Conservation (phyloP, 768 basidiomycete genomes). For the Suillus tomentosus region DNA sequence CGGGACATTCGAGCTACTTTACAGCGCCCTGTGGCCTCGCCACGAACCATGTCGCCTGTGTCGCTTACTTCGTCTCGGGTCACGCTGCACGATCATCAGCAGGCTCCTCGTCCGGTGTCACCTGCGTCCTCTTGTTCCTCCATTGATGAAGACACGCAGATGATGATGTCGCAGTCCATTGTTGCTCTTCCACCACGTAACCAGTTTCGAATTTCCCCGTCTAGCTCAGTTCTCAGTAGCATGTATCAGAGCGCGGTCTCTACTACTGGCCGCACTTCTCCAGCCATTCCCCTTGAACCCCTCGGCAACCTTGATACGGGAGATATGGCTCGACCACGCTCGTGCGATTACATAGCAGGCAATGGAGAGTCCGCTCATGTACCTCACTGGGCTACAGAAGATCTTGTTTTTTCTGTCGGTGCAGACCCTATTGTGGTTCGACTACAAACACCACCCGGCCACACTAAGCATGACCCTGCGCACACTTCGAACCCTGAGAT, state of each 20-base stretch:
- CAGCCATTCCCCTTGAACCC: conserved; percentile 7
- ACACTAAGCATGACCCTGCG: conserved; percentile 15
- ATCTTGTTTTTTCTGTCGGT: conserved; percentile 62
- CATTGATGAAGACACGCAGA: conserved; percentile 64
- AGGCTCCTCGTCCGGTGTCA: conserved; percentile 31
- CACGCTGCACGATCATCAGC: conserved; percentile 13
- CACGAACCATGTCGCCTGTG: conserved; percentile 29
- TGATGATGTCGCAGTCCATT: conserved; percentile 77
- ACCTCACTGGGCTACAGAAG: conserved; percentile 31
- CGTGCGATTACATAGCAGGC: not conserved
- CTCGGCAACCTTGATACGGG: conserved; percentile 4
- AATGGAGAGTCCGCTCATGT: conserved; percentile 13
- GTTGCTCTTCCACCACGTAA: conserved; percentile 54
- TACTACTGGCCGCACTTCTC: conserved; percentile 13
- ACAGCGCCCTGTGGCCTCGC: conserved; percentile 22
- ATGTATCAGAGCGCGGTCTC: conserved; percentile 81
- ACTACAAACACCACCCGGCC: conserved; percentile 48
- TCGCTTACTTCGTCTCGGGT: conserved; percentile 23
- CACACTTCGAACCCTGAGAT: conserved; percentile 12
- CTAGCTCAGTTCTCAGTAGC: conserved; percentile 57
- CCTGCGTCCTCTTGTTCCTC: conserved; percentile 53
- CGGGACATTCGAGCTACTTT: conserved; percentile 40
- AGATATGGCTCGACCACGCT: conserved; percentile 7
- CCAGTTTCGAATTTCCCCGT: conserved; percentile 38
- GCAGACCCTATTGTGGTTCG: conserved; percentile 59